phyloP scores from a whole-genome alignment of 2,329 filamentous ascomycete genomes.

The Alternaria sp. region DNA sequence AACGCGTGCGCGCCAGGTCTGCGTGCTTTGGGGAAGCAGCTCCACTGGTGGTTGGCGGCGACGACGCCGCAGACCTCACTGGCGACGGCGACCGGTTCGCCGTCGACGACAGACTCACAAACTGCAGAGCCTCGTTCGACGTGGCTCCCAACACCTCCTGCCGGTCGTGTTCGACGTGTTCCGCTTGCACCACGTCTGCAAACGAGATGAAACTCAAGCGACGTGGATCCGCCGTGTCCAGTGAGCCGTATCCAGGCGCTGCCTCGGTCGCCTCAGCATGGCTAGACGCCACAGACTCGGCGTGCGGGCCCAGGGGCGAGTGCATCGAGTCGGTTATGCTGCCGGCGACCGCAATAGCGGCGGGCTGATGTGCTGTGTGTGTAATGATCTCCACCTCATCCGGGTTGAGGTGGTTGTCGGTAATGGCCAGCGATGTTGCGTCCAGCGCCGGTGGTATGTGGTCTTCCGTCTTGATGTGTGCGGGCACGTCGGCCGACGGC shows the following conservation, averaged over 20 bases:
- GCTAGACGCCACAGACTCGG: slow-evolving; percentile 39
- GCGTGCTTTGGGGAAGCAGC: slow-evolving; percentile 74
- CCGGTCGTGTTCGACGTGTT: slow-evolving; percentile 73
- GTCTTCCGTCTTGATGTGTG: slow-evolving; percentile 93
- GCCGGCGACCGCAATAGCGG: slow-evolving; percentile 67
- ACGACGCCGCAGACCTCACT: slow-evolving; percentile 79
- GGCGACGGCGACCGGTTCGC: slow-evolving; percentile 77
- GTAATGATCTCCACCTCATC: slow-evolving; percentile 94
- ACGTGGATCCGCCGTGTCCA: slow-evolving; percentile 80
- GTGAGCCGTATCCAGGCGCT: slow-evolving; percentile 77
- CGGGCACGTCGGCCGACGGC: slow-evolving; percentile 84
- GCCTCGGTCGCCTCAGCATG: slow-evolving; percentile 41
- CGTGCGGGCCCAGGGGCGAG: slow-evolving; percentile 44
- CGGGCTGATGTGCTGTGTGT: slow-evolving; percentile 82
- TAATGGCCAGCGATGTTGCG: slow-evolving; percentile 90
- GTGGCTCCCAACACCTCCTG: slow-evolving; percentile 32
- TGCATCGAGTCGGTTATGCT: slow-evolving; percentile 48
- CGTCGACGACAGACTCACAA: slow-evolving; percentile 71
- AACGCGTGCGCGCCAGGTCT: slow-evolving; percentile 70
- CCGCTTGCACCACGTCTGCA: slow-evolving; percentile 89
- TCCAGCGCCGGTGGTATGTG: slow-evolving; percentile 91
- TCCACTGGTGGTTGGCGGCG: slow-evolving; percentile 78
- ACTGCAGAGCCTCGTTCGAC: slow-evolving; percentile 70
- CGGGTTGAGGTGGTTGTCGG: slow-evolving; percentile 81
- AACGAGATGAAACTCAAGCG: slow-evolving; percentile 96